These are phyloP conservation scores for Paecilomyces fulvus DNA, from an alignment of 2,329 filamentous ascomycete species.

Conservation along the genomic window DNA sequence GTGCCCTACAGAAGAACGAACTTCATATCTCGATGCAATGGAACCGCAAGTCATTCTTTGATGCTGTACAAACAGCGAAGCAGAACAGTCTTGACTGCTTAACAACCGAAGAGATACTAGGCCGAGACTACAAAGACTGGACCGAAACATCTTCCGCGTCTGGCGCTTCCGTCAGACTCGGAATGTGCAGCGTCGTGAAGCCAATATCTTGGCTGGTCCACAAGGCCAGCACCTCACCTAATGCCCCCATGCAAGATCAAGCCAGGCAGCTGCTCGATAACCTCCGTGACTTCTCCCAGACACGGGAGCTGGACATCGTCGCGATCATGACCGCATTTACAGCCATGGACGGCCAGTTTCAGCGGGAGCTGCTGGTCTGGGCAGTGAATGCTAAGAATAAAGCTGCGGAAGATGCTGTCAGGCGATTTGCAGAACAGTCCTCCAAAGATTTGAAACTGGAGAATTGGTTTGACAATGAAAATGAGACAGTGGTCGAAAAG, in stretches of 20 bases:
- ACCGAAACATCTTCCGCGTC: slow-evolving; percentile 28
- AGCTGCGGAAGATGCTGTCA: slow-evolving; percentile 32
- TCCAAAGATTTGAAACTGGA: slow-evolving; percentile 36
- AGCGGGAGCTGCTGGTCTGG: slow-evolving; percentile 45
- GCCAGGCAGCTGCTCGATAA: slow-evolving; percentile 29
- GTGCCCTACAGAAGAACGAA: not conserved
- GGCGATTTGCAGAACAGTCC: slow-evolving; percentile 36
- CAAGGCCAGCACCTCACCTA: slow-evolving; percentile 31
- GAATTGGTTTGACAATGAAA: slow-evolving; percentile 22
- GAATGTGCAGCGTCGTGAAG: slow-evolving; percentile 52
- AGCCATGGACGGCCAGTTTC: slow-evolving; percentile 34
- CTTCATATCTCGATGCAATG: slow-evolving; percentile 19
- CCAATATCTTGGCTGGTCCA: slow-evolving; percentile 44
- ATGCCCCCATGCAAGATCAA: slow-evolving; percentile 8
- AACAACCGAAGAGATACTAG: slow-evolving; percentile 47
- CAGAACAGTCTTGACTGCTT: slow-evolving; percentile 45
- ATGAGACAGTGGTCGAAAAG: slow-evolving; percentile 12
- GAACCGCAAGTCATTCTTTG: slow-evolving; percentile 43
- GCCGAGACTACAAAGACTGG: slow-evolving; percentile 59
- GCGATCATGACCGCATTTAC: slow-evolving; percentile 53
- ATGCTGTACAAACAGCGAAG: slow-evolving; percentile 46
- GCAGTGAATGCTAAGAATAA: slow-evolving; percentile 27
- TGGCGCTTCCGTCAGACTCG: slow-evolving; percentile 24
- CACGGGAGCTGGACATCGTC: slow-evolving; percentile 43
- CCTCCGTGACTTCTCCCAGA: slow-evolving; percentile 38